Evolutionary conservation across 306 rosid genomes (phyloP).

Genomic region (Canavalia ensiformis): DNA sequence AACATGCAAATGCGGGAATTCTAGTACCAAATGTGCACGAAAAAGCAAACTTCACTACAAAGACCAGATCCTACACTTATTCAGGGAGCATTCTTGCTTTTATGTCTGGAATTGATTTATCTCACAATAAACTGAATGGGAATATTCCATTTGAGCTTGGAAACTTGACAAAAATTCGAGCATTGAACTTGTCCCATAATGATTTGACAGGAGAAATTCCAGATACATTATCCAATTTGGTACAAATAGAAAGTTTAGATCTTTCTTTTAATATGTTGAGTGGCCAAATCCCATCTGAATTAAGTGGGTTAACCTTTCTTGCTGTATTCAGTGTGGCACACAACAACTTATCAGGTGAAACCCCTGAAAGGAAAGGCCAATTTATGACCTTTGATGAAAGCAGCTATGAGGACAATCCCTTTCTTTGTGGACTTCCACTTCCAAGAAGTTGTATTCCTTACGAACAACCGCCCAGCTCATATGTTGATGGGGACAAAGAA

Average conservation of each 20-base stretch:
- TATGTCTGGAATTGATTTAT: constrained; percentile 14
- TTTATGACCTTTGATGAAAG: constrained; percentile 41
- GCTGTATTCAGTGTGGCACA: not conserved
- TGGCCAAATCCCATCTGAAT: not conserved
- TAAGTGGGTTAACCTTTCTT: not conserved
- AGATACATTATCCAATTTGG: not conserved
- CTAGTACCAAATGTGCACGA: not conserved
- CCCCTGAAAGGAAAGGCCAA: not conserved
- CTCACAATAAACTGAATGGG: not conserved
- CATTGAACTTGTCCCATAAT: not conserved
- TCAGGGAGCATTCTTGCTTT: not conserved
- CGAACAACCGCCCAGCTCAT: not conserved
- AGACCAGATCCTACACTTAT: not conserved
- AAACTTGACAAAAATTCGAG: not conserved
- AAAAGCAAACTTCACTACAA: not conserved
- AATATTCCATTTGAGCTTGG: constrained; percentile 38
- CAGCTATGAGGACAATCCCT: constrained; percentile 31
- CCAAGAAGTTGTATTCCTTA: not conserved
- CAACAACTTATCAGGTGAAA: constrained; percentile 6
- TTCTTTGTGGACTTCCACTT: constrained; percentile 36
- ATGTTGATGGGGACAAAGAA: not conserved
- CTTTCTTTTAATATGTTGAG: constrained; percentile 6
- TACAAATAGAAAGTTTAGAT: constrained; percentile 1
- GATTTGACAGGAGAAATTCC: not conserved
- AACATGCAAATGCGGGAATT: too few species aligned